Evolutionary conservation across 257 asterid species (phyloP).

Genomic region (Leptodermis oblonga): DNA sequence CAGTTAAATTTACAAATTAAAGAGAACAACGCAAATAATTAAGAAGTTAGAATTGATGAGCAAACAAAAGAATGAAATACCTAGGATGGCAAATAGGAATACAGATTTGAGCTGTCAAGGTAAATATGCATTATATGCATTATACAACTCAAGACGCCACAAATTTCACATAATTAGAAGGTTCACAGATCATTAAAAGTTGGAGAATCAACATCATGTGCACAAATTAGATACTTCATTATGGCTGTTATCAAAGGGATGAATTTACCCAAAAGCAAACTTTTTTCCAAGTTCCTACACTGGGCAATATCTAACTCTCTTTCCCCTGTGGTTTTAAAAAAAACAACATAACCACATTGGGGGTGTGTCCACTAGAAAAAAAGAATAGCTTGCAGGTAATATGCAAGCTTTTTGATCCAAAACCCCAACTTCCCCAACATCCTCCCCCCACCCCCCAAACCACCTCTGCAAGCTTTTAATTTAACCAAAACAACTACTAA

Average conservation of each 20-base stretch:
- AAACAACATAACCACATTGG: constrained; percentile 40
- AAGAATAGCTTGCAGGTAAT: constrained; percentile 24
- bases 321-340: constrained; percentile 29
- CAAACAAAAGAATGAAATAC: too few relatives aligned
- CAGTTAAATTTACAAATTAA: too few relatives aligned
- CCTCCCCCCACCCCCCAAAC: too few relatives aligned
- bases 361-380: constrained; percentile 11
- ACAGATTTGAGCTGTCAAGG: too few relatives aligned
- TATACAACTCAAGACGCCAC: too few relatives aligned
- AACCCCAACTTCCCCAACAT: constrained; percentile 18
- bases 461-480: constrained; percentile 27
- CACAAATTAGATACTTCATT: neutral
- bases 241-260: neutral
- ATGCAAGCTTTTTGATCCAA: constrained; percentile 24
- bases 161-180: too few relatives aligned
- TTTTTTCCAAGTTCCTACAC: constrained; percentile 10
- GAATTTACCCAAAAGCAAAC: constrained; percentile 10
- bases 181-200: neutral
- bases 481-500: constrained; percentile 49
- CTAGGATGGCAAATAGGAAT: too few relatives aligned
- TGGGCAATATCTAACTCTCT: constrained; percentile 21
- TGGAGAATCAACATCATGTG: neutral
- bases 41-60: too few relatives aligned
- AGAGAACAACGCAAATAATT: too few relatives aligned
- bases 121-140: too few relatives aligned